Evolutionary conservation across 164 flowering plant genomes (phyloP).

Genomic region (Magnolia officinalis): DNA sequence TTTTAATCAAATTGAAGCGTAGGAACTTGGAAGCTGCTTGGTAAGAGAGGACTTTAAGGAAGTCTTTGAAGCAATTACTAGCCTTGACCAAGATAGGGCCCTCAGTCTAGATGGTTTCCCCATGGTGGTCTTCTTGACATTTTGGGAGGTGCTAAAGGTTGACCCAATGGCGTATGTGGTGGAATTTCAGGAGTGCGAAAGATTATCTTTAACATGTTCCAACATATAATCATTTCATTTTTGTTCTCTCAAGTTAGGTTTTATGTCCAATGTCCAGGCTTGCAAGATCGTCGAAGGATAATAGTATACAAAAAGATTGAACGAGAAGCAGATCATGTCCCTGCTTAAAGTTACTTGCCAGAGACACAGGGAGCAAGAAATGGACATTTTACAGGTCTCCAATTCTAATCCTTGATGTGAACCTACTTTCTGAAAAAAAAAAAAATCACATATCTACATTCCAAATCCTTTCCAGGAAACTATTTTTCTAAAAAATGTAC

Average conservation of each 20-base stretch:
- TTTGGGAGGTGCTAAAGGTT: too few relatives aligned
- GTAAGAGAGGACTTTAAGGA: too few relatives aligned
- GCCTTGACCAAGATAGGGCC: too few relatives aligned
- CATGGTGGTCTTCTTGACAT: too few relatives aligned
- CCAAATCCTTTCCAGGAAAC: background rate
- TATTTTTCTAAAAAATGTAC: background rate
- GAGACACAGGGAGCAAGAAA: slow-evolving; percentile 48
- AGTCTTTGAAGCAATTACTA: too few relatives aligned
- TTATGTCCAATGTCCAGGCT: slow-evolving; percentile 22
- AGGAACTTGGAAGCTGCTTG: too few relatives aligned
- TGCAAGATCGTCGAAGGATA: slow-evolving; percentile 59
- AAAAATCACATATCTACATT: background rate
- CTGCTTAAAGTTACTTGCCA: slow-evolving; percentile 63
- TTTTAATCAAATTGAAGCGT: too few relatives aligned
- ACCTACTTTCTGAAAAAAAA: background rate
- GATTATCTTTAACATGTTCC: background rate
- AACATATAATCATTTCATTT: background rate
- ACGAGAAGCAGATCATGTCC: slow-evolving; percentile 58
- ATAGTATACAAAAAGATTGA: slow-evolving; percentile 51
- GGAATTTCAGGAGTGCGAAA: too few relatives aligned
- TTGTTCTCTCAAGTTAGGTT: background rate
- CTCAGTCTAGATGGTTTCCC: too few relatives aligned
- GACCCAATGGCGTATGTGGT: too few relatives aligned
- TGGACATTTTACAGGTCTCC: slow-evolving; percentile 46
- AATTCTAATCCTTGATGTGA: background rate